Conservation (phyloP, 2,329 filamentous ascomycete species). For the Cladosporium sphaerospermum region DNA sequence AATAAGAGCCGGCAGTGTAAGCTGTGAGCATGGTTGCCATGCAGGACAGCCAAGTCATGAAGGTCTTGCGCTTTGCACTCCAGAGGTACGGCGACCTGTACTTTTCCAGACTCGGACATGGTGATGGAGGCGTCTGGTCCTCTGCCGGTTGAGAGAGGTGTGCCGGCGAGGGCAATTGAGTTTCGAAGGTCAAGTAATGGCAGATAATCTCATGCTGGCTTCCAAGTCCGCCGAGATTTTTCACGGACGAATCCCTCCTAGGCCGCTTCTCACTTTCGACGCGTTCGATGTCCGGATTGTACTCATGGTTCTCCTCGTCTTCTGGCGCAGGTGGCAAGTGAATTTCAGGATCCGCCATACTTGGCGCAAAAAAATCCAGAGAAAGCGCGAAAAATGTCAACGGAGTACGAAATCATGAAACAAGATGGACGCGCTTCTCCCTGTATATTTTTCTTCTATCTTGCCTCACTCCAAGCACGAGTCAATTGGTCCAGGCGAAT, state of each 20-base stretch:
- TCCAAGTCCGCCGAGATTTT: slow-evolving; percentile 11
- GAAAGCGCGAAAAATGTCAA: not conserved
- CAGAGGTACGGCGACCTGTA: slow-evolving; percentile 69
- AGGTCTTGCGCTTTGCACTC: slow-evolving; percentile 61
- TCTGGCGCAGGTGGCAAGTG: slow-evolving; percentile 25
- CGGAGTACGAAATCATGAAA: not conserved
- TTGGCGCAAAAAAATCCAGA: not conserved
- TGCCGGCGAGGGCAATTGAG: slow-evolving; percentile 46
- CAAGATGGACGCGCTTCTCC: not conserved
- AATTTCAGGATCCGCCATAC: slow-evolving; percentile 35
- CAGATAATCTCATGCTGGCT: slow-evolving; percentile 41
- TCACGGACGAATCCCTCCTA: slow-evolving; percentile 14
- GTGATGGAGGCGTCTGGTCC: slow-evolving; percentile 35
- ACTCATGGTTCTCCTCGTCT: slow-evolving; percentile 13
- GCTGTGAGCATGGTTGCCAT: slow-evolving; percentile 70
- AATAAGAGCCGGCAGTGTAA: slow-evolving; percentile 75
- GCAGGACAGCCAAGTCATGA: slow-evolving; percentile 69
- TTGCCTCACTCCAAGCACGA: slow-evolving; percentile 5
- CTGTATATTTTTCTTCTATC: slow-evolving; percentile 10
- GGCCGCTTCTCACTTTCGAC: slow-evolving; percentile 23
- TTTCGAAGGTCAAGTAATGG: slow-evolving; percentile 58
- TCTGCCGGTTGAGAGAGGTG: slow-evolving; percentile 28
- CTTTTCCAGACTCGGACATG: slow-evolving; percentile 57
- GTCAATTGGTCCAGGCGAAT: slow-evolving; percentile 4
- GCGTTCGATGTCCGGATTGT: slow-evolving; percentile 14